These are phyloP conservation scores for Trichoderma gamsii DNA, from an alignment of 495 filamentous ascomycete species.

Conservation along the genomic window DNA sequence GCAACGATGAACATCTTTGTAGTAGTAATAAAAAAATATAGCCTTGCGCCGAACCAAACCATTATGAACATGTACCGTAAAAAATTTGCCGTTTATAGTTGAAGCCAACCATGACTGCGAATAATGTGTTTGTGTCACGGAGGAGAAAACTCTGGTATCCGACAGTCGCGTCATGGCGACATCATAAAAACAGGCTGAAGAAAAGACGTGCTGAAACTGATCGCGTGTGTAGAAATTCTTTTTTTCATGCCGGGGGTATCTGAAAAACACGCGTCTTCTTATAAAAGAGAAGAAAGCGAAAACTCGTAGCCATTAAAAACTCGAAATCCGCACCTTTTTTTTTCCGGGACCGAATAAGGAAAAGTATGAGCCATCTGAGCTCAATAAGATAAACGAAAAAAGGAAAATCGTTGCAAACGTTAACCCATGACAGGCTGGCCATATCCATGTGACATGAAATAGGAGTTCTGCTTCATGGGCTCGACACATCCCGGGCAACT, in stretches of 20 bases:
- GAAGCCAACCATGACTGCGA: not conserved
- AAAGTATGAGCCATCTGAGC: not conserved
- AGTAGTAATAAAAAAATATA: not conserved
- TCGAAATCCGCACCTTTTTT: conserved; percentile 14
- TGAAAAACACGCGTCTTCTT: conserved; percentile 14
- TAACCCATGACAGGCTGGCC: conserved; percentile 61
- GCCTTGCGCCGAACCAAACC: conserved; percentile 9
- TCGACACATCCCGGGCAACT: conserved; percentile 58
- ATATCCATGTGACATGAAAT: conserved; percentile 58
- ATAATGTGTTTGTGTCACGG: not conserved
- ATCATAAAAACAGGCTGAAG: not conserved
- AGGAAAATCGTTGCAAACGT: conserved; percentile 17
- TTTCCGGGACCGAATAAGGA: conserved; percentile 12
- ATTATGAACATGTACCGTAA: conserved; percentile 12
- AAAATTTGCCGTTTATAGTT: not conserved
- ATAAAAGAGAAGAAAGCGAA: conserved; percentile 15
- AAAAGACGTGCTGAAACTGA: conserved; percentile 14
- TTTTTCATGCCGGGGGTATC: conserved; percentile 14
- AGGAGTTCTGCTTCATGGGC: conserved; percentile 53
- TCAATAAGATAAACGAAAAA: not conserved
- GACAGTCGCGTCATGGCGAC: not conserved
- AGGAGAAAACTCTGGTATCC: not conserved
- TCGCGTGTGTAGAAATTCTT: conserved; percentile 1
- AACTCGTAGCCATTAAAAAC: conserved; percentile 16
- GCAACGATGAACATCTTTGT: not conserved